These are phyloP conservation scores for Solanum hybrid DNA, from an alignment of 305 asterid species.

Conservation along the genomic window DNA sequence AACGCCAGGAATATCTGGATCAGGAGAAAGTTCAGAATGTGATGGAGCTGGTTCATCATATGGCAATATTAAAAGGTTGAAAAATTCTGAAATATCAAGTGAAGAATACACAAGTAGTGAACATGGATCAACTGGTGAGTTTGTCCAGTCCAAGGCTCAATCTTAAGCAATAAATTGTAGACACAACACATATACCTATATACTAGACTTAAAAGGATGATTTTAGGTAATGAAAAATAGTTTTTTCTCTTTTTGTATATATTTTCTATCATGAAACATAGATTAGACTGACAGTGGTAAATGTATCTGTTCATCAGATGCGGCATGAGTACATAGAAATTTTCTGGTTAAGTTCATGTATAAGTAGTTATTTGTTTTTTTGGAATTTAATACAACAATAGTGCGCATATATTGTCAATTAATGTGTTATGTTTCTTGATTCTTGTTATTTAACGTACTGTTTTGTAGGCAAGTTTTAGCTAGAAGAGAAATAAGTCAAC, in stretches of 20 bases:
- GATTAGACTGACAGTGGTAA: background rate
- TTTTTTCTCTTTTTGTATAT: background rate
- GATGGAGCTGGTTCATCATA: conserved; percentile 14
- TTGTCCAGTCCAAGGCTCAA: conserved; percentile 5
- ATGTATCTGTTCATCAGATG: background rate
- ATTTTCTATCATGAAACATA: background rate
- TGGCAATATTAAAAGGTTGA: conserved; percentile 17
- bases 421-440: background rate
- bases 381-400: background rate
- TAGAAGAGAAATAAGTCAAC: background rate
- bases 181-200: background rate
- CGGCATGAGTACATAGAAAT: background rate
- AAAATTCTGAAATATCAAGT: conserved; percentile 41
- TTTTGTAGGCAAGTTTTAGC: background rate
- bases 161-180: background rate
- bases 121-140: conserved; percentile 19
- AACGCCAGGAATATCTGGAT: conserved; percentile 16
- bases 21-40: conserved; percentile 39
- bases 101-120: conserved; percentile 48
- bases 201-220: background rate
- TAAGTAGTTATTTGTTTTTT: background rate
- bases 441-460: background rate
- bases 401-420: background rate
- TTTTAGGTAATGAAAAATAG: background rate
- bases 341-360: background rate